Conservation (phyloP, 441 rosid species). For the Isatis lusitanica region DNA sequence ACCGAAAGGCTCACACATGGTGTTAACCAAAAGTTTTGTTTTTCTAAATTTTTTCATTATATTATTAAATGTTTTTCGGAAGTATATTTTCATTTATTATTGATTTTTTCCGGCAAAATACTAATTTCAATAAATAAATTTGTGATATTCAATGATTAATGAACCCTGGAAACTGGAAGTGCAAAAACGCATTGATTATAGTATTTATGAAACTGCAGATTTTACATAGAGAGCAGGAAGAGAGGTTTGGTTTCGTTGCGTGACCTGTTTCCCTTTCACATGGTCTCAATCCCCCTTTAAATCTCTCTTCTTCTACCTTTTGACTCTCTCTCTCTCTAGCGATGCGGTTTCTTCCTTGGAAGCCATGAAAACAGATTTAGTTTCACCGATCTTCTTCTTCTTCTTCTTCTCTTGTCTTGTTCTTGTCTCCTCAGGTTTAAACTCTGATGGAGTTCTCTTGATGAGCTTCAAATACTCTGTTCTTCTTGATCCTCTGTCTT, state of each 20-base stretch:
- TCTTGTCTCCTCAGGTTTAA: constrained; percentile 46
- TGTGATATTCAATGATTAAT: constrained; percentile 26
- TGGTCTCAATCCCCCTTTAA: constrained; percentile 40
- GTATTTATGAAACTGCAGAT: constrained; percentile 29
- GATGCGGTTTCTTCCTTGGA: constrained; percentile 47
- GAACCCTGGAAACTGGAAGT: constrained; percentile 26
- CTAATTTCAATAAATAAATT: background rate
- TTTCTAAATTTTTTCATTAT: background rate
- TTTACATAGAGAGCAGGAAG: constrained; percentile 28
- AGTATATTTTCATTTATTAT: background rate
- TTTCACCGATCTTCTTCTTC: constrained; percentile 31
- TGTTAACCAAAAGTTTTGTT: background rate
- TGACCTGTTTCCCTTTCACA: constrained; percentile 34
- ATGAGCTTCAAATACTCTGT: constrained; percentile 67
- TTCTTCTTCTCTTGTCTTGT: constrained; percentile 19
- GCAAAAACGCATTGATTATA: constrained; percentile 25
- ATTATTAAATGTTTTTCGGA: background rate
- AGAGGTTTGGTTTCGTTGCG: constrained; percentile 32
- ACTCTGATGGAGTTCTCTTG: constrained; percentile 71
- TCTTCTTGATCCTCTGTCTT: constrained; percentile 57
- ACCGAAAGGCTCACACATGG: background rate
- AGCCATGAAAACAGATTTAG: constrained; percentile 43
- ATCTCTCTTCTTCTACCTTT: constrained; percentile 17
- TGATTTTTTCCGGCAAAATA: background rate
- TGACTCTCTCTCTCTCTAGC: constrained; percentile 24